A percentile compares a stretch with the other conserved stretches of the same genome.
phyloP scores from a whole-genome alignment of 257 asterid genomes.

The Salvia miltiorrhiza region DNA sequence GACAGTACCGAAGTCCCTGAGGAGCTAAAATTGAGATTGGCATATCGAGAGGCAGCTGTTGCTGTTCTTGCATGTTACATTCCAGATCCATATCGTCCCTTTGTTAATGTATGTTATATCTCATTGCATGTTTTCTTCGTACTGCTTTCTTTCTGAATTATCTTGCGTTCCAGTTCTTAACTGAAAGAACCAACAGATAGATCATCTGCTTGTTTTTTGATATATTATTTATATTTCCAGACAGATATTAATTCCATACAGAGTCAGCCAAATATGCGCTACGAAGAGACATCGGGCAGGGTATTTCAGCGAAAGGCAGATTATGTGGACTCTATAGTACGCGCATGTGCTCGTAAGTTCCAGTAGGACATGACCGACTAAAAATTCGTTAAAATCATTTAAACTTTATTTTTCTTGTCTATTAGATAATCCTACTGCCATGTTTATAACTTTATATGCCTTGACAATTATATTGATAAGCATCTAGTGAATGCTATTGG shows the following conservation, averaged over 20 bases:
- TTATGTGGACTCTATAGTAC: constrained; percentile 73
- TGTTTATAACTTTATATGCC: constrained; percentile 2
- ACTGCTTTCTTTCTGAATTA: constrained; percentile 5
- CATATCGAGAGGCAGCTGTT: constrained; percentile 97
- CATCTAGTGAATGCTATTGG: neutral
- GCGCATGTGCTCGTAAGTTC: constrained; percentile 98
- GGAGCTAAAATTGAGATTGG: constrained; percentile 88
- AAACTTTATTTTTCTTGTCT: neutral
- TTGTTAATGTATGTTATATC: constrained; percentile 51
- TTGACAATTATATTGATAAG: neutral
- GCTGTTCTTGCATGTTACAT: constrained; percentile 88
- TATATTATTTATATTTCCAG: constrained; percentile 40
- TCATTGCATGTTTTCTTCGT: constrained; percentile 12
- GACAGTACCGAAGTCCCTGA: constrained; percentile 90
- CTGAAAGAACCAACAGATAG: neutral
- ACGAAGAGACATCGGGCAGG: constrained; percentile 65
- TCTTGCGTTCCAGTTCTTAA: constrained; percentile 3
- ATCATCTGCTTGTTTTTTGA: neutral
- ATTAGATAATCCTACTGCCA: neutral
- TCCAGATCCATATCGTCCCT: constrained; percentile 79
- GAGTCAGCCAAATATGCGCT: constrained; percentile 82
- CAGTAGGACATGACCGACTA: constrained; percentile 14
- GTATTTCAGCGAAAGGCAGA: constrained; percentile 76
- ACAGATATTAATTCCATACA: constrained; percentile 83
- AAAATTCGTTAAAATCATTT: neutral